Evolutionary conservation across 805 yeast species (phyloP).

Genomic region (Candida fluviatilis): DNA sequence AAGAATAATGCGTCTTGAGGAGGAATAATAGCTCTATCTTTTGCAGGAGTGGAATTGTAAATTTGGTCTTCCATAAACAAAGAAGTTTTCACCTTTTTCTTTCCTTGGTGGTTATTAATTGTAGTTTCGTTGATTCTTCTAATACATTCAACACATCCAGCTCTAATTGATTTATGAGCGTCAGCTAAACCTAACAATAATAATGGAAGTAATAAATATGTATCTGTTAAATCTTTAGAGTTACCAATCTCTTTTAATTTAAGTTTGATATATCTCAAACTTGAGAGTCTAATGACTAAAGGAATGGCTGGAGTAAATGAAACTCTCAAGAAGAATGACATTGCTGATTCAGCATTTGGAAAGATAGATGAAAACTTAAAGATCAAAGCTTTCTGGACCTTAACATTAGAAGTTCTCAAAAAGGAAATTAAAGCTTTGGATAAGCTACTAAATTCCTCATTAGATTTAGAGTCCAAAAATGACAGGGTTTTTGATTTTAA

Average conservation of each 20-base stretch:
- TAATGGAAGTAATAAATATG: constrained; percentile 57
- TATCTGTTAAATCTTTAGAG: constrained; percentile 21
- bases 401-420: constrained; percentile 20
- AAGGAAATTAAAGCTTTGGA: constrained; percentile 43
- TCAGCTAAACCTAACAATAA: constrained; percentile 53
- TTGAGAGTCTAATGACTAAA: constrained; percentile 46
- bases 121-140: constrained; percentile 26
- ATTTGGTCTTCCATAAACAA: constrained; percentile 51
- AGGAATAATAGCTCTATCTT: constrained; percentile 51
- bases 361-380: constrained; percentile 23
- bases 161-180: constrained; percentile 47
- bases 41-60: constrained; percentile 48
- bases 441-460: constrained; percentile 39
- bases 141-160: constrained; percentile 17
- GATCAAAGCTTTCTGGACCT: constrained; percentile 11
- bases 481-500: constrained; percentile 13
- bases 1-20: constrained; percentile 50
- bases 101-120: constrained; percentile 28
- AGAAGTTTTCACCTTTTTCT: constrained; percentile 28
- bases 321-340: constrained; percentile 59
- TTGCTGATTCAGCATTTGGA: constrained; percentile 35
- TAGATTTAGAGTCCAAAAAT: constrained; percentile 21
- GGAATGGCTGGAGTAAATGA: constrained; percentile 59
- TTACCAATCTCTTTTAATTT: constrained; percentile 26
- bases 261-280: constrained; percentile 40